phyloP scores from a whole-genome alignment of 225 moss, liverwort and hornwort species.

The Rhytidiadelphus loreus region DNA sequence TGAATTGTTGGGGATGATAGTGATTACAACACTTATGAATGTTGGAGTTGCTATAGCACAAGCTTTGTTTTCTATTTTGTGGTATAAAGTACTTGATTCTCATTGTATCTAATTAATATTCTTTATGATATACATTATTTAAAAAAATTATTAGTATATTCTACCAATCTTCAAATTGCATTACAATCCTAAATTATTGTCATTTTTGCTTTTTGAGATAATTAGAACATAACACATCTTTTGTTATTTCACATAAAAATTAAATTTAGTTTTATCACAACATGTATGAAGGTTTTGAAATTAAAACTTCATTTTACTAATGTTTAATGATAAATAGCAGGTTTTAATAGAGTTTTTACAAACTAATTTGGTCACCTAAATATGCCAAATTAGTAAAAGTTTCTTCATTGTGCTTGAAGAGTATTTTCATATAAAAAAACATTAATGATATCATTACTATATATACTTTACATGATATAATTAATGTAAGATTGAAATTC shows the following conservation, averaged over 20 bases:
- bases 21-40: conserved; percentile 50
- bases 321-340: neutral
- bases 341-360: neutral
- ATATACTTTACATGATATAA: neutral
- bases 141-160: neutral
- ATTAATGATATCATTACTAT: neutral
- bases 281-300: neutral
- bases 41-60: conserved; percentile 15
- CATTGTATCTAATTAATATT: neutral
- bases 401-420: neutral
- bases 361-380: too few relatives aligned
- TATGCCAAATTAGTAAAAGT: neutral
- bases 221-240: neutral
- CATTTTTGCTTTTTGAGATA: too few relatives aligned
- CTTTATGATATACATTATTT: neutral
- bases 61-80: conserved; percentile 6
- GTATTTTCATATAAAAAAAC: neutral
- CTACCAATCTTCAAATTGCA: fast-evolving
- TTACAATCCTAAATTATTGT: neutral
- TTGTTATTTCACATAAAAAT: too few relatives aligned
- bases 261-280: neutral
- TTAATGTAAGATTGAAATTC: neutral
- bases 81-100: conserved; percentile 10
- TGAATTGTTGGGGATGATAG: conserved; percentile 55
- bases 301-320: neutral